phyloP scores from a whole-genome alignment of 208 protist species.

The Naegleria gruberi region DNA sequence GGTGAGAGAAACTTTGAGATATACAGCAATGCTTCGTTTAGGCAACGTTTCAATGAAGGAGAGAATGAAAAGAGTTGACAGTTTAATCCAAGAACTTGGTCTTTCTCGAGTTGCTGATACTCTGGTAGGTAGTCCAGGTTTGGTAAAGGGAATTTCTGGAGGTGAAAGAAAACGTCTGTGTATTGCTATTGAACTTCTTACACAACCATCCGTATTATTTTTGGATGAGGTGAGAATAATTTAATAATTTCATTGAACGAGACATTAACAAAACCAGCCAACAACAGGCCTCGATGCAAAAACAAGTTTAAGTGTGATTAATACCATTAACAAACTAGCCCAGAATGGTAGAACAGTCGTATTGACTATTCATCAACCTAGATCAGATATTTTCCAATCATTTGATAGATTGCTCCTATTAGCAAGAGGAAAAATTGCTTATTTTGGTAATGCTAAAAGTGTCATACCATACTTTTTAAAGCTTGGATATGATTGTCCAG shows the following conservation, averaged over 20 bases:
- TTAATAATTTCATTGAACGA: too few species aligned
- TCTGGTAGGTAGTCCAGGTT: constrained; percentile 36
- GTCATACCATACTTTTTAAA: constrained; percentile 9
- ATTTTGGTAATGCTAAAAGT: constrained; percentile 16
- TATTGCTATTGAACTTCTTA: not conserved
- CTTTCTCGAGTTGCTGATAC: constrained; percentile 58
- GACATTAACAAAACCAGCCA: too few species aligned
- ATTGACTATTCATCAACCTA: constrained; percentile 27
- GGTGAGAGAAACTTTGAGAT: constrained; percentile 69
- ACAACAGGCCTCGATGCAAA: not conserved
- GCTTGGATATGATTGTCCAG: constrained; percentile 17
- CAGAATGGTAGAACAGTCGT: not conserved
- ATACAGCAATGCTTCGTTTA: constrained; percentile 22
- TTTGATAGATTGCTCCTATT: constrained; percentile 25
- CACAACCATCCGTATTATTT: not conserved
- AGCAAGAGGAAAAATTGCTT: not conserved
- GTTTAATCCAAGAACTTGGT: constrained; percentile 56
- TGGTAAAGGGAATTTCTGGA: not conserved
- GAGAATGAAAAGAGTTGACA: constrained; percentile 46
- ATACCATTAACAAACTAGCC: not conserved
- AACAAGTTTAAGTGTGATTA: not conserved
- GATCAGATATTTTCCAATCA: not conserved
- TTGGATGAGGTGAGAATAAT: constrained; percentile 9
- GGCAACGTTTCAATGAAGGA: too few species aligned
- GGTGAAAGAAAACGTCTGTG: not conserved